Evolutionary conservation across 2,329 filamentous ascomycete species (phyloP), one percentile per base, ranked within the genome.

Genomic region (Alternaria infectoria): DNA sequence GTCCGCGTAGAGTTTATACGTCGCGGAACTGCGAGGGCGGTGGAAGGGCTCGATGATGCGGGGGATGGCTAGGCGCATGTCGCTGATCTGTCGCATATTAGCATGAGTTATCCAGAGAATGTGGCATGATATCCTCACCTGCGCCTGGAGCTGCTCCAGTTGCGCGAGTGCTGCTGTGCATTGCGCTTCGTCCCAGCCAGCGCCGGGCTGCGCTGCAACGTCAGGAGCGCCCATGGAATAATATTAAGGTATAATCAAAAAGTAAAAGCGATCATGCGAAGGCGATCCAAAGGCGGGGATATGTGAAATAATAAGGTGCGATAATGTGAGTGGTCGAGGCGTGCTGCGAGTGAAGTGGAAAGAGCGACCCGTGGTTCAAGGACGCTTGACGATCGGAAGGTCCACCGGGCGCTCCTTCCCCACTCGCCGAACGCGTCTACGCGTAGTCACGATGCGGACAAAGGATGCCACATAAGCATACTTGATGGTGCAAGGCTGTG

Each of bases 131-230:
- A 19, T 13, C 51, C 62, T 23, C 65, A 82, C 83, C 72, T 83
- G 79, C 45, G 79, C 74, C 66, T 83, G 81, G 5, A 85, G 74
- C 44, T 74, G 70, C 66, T 83, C 81, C 19, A 85, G 75, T 49
- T 81, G 78, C 32, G 81, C 81, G 44, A 85, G 81, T 3, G 81
- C 82, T 60, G 77, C 75, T 69, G 76, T 77, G 65, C 78, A 80
- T 61, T 79, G 77, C 50, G 73, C 72, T 70, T 82, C 81, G 56
- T 80, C 79, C 79, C 79, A 81, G 43, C 59, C 71, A 21, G 64
- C 66, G 52, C 58, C 66, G 6, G 68, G 62, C 59, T 70, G 67
- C 54, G 59, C 58, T 51, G 68, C 49, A 13, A 52, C 43, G 6
- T 71, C 67, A 26, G 63, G 17, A 12, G 60, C 59, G 43, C 59